Base-by-base conservation (phyloP, 768 basidiomycete species). In the Pseudohyphozyma bogoriensis region DNA sequence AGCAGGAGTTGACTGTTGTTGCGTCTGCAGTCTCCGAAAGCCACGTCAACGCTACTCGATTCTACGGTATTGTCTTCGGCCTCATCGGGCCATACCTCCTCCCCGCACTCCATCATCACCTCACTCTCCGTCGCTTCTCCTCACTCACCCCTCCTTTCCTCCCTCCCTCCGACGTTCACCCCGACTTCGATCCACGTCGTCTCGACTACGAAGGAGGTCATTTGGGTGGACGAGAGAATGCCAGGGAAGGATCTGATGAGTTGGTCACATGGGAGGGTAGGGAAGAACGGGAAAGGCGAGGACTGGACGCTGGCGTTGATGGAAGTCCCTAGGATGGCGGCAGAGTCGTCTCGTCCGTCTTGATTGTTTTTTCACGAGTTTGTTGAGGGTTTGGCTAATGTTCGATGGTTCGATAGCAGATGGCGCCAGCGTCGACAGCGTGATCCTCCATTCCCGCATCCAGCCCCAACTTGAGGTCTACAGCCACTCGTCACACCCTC, bases 161-260 rank as follows among this genome's bases (percentile, higher is more conserved):
- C 32, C 26, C 8, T 22, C n/a, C 4, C 36, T 5, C 18, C 39
- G 1, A 29, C 29, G 9, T 10, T 40, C 11, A 40, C 39, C 12
- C 36, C 45, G 0, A 45, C 55, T 0, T 7, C 46, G 7, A 4
- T 60, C 12, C 49, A 62, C 44, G 16, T 49, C 32, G 33, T 65
- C 31, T 62, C 57, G 40, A 66, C 65, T 18, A 66, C 58, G 12
- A 46, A 52, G 16, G 65, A 60, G 22, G 12, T 66, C 7, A n/a
- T 66, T 16, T 58, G 40, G 42, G 18, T 60, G 28, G 65, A 66
- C 55, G 49, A 40, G 26, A 39, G 65, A 1, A 66, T 66, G 65
- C 58, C 59, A 1, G 51, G 51, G 3, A 55, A 54, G 12, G 65
- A 55, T 12, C 51, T 60, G 24, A 20, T 66, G 18, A 56, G 65